Conservation (phyloP, 768 basidiomycete species). For the Lactarius sanguifluus region DNA sequence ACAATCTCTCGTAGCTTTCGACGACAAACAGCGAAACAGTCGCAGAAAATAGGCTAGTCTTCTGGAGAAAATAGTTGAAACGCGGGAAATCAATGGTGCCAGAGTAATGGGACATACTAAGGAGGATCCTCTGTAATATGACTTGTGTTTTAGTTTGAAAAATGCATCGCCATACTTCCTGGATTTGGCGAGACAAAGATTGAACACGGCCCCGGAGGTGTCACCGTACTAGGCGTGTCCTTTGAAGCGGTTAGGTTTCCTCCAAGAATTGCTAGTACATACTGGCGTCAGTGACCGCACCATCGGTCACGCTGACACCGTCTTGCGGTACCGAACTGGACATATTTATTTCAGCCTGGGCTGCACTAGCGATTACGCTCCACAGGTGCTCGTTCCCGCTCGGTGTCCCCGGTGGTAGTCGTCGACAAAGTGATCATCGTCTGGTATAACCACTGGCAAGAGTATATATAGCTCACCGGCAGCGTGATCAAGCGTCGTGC, state of each 20-base stretch:
- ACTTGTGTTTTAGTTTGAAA: no score
- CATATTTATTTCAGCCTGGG: background rate
- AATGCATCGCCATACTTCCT: no score
- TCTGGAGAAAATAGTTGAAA: background rate
- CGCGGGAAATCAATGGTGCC: background rate
- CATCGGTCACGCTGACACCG: background rate
- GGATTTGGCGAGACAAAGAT: background rate
- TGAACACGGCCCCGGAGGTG: background rate
- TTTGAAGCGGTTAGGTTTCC: no score
- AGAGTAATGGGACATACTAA: background rate
- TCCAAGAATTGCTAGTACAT: no score
- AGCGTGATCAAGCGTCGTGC: background rate
- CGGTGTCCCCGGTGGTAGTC: background rate
- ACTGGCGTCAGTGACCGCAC: no score
- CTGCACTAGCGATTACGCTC: background rate
- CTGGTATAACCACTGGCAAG: background rate
- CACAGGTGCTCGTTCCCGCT: background rate
- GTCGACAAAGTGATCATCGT: background rate
- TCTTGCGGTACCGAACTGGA: background rate
- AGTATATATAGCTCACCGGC: background rate
- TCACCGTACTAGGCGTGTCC: background rate
- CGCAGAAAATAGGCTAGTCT: background rate
- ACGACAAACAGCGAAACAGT: background rate
- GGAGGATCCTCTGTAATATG: background rate
- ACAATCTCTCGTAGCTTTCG: background rate